Evolutionary conservation across 2,329 filamentous ascomycete genomes (phyloP).

Genomic region (Sporothrix humicola): DNA sequence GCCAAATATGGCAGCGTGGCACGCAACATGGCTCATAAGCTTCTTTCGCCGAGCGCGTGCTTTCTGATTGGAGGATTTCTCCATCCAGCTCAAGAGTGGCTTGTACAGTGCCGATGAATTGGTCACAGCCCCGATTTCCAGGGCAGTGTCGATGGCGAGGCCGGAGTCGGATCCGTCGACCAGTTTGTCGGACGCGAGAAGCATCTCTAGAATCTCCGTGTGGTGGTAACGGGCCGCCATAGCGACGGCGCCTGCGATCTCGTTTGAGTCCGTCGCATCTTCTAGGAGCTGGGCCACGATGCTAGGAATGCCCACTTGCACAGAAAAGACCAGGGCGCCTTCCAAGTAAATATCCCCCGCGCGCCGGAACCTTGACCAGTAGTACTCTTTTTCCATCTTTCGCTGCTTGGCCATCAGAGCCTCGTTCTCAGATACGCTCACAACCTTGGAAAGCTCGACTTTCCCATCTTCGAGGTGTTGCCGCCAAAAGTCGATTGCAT

Average conservation of each 20-base stretch:
- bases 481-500: slow-evolving; percentile 5
- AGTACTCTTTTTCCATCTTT: neutral
- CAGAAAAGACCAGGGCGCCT: slow-evolving; percentile 3
- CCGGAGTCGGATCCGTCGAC: neutral
- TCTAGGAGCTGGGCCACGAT: neutral
- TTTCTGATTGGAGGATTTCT: neutral
- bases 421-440: neutral
- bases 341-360: neutral
- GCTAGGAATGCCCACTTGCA: neutral
- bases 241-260: neutral
- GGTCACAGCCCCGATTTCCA: slow-evolving; percentile 7
- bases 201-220: neutral
- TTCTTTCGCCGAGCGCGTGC: neutral
- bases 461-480: neutral
- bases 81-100: neutral
- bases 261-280: neutral
- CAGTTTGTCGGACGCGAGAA: neutral
- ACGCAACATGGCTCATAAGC: neutral
- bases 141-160: neutral
- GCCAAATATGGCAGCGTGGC: slow-evolving; percentile 1
- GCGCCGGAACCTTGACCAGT: neutral
- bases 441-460: neutral
- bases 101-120: neutral
- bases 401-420: neutral
- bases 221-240: slow-evolving; percentile 6